Conservation (phyloP, 805 yeast species). For the Ogataea pignaliae region DNA sequence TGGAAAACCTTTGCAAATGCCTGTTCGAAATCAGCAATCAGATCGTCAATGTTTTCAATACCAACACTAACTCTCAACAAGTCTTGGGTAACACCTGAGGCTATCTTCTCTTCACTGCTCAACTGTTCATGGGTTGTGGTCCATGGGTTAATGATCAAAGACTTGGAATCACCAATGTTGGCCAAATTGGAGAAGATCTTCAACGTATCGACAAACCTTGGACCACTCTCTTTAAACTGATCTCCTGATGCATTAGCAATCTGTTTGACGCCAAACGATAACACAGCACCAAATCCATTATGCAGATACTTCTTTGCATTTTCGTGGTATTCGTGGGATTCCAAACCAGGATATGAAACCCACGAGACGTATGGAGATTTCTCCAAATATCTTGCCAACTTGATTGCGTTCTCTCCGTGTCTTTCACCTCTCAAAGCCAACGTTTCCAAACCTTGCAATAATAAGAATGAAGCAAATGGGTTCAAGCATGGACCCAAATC, state of each 20-base stretch:
- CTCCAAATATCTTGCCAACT: constrained; percentile 75
- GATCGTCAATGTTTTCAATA: constrained; percentile 86
- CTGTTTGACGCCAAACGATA: constrained; percentile 85
- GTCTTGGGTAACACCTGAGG: constrained; percentile 86
- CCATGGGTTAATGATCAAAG: constrained; percentile 93
- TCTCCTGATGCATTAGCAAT: constrained; percentile 42
- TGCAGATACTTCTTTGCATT: constrained; percentile 77
- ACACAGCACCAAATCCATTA: constrained; percentile 80
- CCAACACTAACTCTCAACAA: constrained; percentile 88
- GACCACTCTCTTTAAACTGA: constrained; percentile 73
- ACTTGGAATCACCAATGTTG: constrained; percentile 94
- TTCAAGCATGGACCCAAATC: constrained; percentile 87
- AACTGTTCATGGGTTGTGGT: constrained; percentile 95
- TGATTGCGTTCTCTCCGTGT: constrained; percentile 78
- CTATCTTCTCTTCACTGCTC: constrained; percentile 69
- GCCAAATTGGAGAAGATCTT: constrained; percentile 90
- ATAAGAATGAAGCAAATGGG: constrained; percentile 84
- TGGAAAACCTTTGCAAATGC: constrained; percentile 48
- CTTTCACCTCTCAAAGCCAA: constrained; percentile 91
- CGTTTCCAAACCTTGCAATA: constrained; percentile 91
- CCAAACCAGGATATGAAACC: constrained; percentile 92
- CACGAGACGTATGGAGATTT: constrained; percentile 64
- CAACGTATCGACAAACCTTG: constrained; percentile 76
- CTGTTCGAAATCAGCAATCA: constrained; percentile 84
- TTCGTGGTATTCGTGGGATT: constrained; percentile 72